Percentiles rank a stretch among this genome's conserved stretches.
phyloP scores from a whole-genome alignment of 805 yeast species.

The Cyberlindnera euphorbiae region DNA sequence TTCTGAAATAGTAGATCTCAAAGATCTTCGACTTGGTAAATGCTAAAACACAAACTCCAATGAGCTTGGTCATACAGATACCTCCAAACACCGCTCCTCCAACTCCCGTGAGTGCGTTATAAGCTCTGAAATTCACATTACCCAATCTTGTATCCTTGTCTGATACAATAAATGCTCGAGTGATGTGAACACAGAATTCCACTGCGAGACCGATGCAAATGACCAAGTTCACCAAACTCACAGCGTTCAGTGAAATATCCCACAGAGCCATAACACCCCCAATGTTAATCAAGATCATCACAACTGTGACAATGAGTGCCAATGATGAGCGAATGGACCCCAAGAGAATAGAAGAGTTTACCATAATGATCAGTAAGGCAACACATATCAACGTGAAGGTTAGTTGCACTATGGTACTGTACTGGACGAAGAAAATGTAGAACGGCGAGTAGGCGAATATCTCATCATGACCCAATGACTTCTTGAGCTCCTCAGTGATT shows the following conservation, averaged over 20 bases:
- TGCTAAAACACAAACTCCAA: constrained; percentile 83
- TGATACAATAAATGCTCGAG: constrained; percentile 57
- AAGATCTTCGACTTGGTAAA: constrained; percentile 85
- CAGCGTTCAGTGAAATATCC: constrained; percentile 79
- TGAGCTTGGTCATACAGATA: constrained; percentile 80
- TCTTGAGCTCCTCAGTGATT: constrained; percentile 52
- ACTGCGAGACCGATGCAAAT: constrained; percentile 94
- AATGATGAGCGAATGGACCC: constrained; percentile 64
- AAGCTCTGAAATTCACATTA: constrained; percentile 31
- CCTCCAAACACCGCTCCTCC: constrained; percentile 92
- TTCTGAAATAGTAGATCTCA: constrained; percentile 86
- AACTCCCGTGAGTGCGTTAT: constrained; percentile 64
- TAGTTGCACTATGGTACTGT: constrained; percentile 55
- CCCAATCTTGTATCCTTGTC: constrained; percentile 31
- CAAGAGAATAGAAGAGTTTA: constrained; percentile 49
- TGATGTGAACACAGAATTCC: constrained; percentile 87
- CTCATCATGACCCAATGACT: constrained; percentile 36
- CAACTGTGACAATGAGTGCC: constrained; percentile 52
- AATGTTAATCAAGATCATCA: constrained; percentile 62
- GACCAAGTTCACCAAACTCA: constrained; percentile 79
- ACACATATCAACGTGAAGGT: constrained; percentile 49
- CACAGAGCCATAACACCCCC: constrained; percentile 77
- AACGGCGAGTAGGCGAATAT: constrained; percentile 91
- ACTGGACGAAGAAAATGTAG: constrained; percentile 90
- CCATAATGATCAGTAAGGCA: constrained; percentile 50